Evolutionary conservation across 495 filamentous ascomycete species (phyloP), one percentile per base, ranked within the genome.

Genomic region (Tuber magnatum): DNA sequence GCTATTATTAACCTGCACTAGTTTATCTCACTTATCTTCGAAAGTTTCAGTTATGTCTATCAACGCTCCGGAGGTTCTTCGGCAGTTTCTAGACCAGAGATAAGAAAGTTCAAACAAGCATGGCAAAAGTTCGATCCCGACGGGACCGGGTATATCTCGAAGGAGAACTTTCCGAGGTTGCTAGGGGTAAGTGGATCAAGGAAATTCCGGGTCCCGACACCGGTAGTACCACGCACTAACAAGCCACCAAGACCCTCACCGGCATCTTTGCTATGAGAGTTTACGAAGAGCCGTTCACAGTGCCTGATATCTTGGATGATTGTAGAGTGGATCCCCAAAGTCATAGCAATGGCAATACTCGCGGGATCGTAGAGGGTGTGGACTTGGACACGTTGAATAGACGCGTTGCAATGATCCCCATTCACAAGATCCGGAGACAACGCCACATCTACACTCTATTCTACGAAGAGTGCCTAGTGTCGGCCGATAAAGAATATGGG

Each of bases 1-100:
- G 72, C 40, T 73, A 46, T 71, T 71, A 22, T 28, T 28, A 51
- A 56, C 41, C n/a, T 24, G 20, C 32, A 6, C n/a, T 74, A 82
- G 81, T 99, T 99, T 83, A 93, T 98, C 74, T 99, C 95, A 61
- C 89, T 99, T 80, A 99, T 99, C 79, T 99, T 94, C 84, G 95
- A 99, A 86, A 97, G 94, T 85, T 99, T 99, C 86, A 97, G 93
- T 83, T 99, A 99, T 83, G 95, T 99, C 79, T 99, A 97, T 82
- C 95, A 99, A 84, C 88, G 93, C 74, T 97, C 93, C 76, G 97
- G 92, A 82, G 91, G 91, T 39, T 86, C 93, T 72, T 94, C 93
- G 46, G 89, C 90, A 43, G 90, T 98, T 70, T 94, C 92, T 77
- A 88, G 95, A 71, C 93, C 97, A 78, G 95, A 99, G 82, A 92